A percentile compares a stretch with the other conserved stretches of the same genome.
Evolutionary conservation across 2,329 filamentous ascomycete genomes (phyloP).

Genomic region (Fusarium denticulatum): DNA sequence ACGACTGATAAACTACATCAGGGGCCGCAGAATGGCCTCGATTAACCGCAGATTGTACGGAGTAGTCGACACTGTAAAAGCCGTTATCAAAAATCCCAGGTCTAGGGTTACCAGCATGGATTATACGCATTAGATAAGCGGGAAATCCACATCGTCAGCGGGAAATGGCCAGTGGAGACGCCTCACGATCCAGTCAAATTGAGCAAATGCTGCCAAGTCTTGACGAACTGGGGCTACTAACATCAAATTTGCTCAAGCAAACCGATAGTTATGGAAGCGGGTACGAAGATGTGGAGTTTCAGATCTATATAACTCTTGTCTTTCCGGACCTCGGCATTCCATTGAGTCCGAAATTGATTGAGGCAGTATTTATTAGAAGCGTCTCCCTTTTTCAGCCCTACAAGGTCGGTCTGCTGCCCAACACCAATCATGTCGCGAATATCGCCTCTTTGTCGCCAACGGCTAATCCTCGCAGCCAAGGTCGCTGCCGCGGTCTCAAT

Average conservation of each 20-base stretch:
- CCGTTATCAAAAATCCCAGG: neutral
- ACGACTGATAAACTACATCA: too few relatives aligned
- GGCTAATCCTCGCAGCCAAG: neutral
- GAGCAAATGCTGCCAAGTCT: neutral
- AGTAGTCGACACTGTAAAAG: too few relatives aligned
- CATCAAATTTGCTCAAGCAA: neutral
- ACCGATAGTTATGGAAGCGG: neutral
- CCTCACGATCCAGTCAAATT: neutral
- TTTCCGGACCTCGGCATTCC: neutral
- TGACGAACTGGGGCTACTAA: neutral
- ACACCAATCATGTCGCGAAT: neutral
- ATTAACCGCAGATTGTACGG: too few relatives aligned
- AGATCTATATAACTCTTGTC: neutral
- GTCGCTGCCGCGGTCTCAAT: neutral
- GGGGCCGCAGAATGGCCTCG: too few relatives aligned
- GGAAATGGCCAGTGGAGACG: fast-evolving
- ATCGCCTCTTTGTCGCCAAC: neutral
- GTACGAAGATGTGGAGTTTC: neutral
- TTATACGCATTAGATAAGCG: neutral
- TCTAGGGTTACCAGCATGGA: neutral
- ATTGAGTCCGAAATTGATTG: neutral
- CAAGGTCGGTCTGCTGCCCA: fast-evolving
- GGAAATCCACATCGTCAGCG: neutral
- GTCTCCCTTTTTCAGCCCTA: neutral
- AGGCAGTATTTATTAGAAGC: neutral